These are phyloP conservation scores for Neopestalotiopsis sp. DNA, from an alignment of 2,329 filamentous ascomycete species.

Conservation along the genomic window DNA sequence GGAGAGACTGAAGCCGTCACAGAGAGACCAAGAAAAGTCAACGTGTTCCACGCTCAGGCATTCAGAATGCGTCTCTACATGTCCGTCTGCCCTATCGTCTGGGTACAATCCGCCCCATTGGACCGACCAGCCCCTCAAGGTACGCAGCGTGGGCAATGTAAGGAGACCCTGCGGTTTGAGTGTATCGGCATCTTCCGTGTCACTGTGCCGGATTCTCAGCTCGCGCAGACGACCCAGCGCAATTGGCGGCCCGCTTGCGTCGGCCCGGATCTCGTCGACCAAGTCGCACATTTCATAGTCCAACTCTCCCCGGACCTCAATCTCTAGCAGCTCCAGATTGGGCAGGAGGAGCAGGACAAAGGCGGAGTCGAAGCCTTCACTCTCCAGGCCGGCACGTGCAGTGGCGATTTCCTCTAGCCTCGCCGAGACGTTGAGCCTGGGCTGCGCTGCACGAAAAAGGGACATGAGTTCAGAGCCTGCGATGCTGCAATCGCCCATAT, in stretches of 20 bases:
- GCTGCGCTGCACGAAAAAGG: neutral
- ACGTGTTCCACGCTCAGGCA: neutral
- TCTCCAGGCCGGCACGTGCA: too few species aligned
- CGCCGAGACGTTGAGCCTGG: neutral
- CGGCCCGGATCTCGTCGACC: neutral
- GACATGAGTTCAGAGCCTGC: neutral
- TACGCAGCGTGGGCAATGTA: neutral
- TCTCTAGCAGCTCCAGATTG: neutral
- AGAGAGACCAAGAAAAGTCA: neutral
- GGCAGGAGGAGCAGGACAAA: neutral
- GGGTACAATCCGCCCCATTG: neutral
- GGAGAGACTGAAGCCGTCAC: neutral
- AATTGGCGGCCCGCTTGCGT: neutral
- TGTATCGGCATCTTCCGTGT: neutral
- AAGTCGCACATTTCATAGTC: neutral
- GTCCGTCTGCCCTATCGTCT: neutral
- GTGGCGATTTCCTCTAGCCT: neutral
- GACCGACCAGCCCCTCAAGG: neutral
- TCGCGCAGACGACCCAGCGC: neutral
- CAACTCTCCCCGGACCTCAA: neutral
- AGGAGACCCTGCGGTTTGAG: neutral
- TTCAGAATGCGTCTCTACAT: neutral
- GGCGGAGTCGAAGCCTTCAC: neutral
- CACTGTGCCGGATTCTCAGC: neutral
- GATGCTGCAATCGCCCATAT: neutral